phyloP scores from a whole-genome alignment of 768 basidiomycete genomes.

The Boletus bicolor region DNA sequence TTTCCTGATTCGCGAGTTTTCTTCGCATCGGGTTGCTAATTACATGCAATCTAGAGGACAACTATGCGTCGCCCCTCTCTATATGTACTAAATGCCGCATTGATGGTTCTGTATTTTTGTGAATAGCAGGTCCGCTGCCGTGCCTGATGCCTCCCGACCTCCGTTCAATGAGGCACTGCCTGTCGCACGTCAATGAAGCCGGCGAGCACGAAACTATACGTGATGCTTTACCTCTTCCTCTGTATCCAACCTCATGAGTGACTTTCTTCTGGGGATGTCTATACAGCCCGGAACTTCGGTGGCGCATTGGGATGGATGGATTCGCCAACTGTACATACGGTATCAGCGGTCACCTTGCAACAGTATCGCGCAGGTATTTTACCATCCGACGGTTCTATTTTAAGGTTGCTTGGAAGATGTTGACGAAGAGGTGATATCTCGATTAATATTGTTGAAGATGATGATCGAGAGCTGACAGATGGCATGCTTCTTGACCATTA shows the following conservation, averaged over 20 bases:
- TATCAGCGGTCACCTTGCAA: constrained; percentile 10
- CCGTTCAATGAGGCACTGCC: constrained; percentile 6
- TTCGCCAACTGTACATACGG: constrained; percentile 15
- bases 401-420: constrained; percentile 9
- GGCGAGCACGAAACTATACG: constrained; percentile 20
- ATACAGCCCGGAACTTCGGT: constrained; percentile 18
- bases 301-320: constrained; percentile 11
- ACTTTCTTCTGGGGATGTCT: constrained; percentile 17
- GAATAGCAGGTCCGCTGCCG: constrained; percentile 25
- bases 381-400: constrained; percentile 13
- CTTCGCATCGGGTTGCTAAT: constrained; percentile 9
- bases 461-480: constrained; percentile 13
- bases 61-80: constrained; percentile 17
- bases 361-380: constrained; percentile 1
- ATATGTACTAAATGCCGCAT: constrained; percentile 25
- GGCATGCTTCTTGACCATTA: constrained; percentile 5
- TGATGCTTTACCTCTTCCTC: constrained; percentile 24
- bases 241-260: constrained; percentile 19
- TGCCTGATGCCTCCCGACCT: constrained; percentile 9
- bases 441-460: constrained; percentile 17
- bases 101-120: constrained; percentile 26
- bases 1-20: not conserved
- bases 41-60: constrained; percentile 7
- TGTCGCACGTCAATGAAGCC: constrained; percentile 15
- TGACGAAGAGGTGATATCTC: constrained; percentile 15